Evolutionary conservation across 331 rosid genomes (phyloP), one percentile per base, ranked within the genome.

Genomic region (Rosa hybrid): DNA sequence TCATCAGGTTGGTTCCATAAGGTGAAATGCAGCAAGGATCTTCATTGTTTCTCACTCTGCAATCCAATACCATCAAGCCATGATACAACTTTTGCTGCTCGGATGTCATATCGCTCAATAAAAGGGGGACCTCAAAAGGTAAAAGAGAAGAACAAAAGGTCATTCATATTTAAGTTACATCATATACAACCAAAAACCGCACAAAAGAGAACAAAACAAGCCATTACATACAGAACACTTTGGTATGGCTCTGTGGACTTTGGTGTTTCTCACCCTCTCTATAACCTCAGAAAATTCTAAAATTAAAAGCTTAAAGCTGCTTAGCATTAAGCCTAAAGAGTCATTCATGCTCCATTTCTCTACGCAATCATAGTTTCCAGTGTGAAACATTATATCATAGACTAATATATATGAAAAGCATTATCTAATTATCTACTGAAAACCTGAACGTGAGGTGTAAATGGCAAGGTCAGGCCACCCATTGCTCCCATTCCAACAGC

Each of bases 401-500:
- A 73, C 34, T n/a, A 48, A 46, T 41, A 42, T 69, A 69, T 20
- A 44, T 69, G 17, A 10, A 68, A 76, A 73, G 69, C 63, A 80
- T 75, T 45, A 60, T n/a, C 72, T 76, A 71, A 14, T 51, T 76
- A 75, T 83, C 91, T 92, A 92, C 85, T 83, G 92, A 82, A 80
- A 92, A 77, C 70, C 88, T 30, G 97, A 86, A 78, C 94, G 87
- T 78, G 97, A 95, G 34, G 98, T 90, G 81, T 90, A 92, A 78
- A 91, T 92, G 45, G 98, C 93, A 74, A 92, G 97, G 73, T 92
- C 90, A 68, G 97, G 92, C 97, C 97, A 91, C 7, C 88, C 95
- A 81, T 80, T 85, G 72, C 85, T 85, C 44, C 87, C 86, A 77
- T 75, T 83, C 97, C 97, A 90, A 80, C 83, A 86, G 81, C 82